These are phyloP conservation scores for Tuber umbilicatum DNA, from an alignment of 495 filamentous ascomycete genomes.

Conservation along the genomic window DNA sequence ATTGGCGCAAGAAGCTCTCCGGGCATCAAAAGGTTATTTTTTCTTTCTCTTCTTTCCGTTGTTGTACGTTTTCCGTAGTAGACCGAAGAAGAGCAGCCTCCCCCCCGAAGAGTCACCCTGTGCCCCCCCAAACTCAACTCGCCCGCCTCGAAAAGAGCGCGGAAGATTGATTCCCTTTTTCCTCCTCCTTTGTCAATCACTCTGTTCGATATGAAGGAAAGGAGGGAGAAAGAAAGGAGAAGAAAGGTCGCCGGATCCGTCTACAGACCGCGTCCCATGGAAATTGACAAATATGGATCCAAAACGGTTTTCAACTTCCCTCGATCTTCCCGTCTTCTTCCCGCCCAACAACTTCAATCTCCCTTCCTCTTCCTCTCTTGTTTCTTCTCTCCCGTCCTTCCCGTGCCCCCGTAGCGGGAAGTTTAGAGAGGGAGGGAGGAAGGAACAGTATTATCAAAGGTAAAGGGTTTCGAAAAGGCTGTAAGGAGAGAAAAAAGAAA, in stretches of 20 bases:
- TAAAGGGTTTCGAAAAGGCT: background rate
- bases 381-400: background rate
- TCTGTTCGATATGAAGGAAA: slow-evolving; percentile 2
- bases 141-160: background rate
- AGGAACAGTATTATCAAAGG: background rate
- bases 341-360: background rate
- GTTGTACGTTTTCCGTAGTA: background rate
- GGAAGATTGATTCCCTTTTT: background rate
- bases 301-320: background rate
- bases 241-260: slow-evolving; percentile 2
- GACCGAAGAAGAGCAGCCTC: background rate
- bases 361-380: background rate
- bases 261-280: slow-evolving; percentile 27
- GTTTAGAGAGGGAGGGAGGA: background rate
- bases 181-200: background rate
- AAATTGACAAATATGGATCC: slow-evolving; percentile 2
- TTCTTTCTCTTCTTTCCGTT: background rate
- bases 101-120: background rate
- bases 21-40: slow-evolving; percentile 47
- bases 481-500: background rate
- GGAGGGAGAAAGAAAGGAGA: background rate
- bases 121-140: slow-evolving; percentile 1
- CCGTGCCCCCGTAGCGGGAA: background rate
- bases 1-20: slow-evolving; percentile 52
- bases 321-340: background rate